Percentiles rank a stretch among this genome's conserved stretches.
Evolutionary conservation across 257 asterid species (phyloP).

Genomic region (Nemophila menziesii): DNA sequence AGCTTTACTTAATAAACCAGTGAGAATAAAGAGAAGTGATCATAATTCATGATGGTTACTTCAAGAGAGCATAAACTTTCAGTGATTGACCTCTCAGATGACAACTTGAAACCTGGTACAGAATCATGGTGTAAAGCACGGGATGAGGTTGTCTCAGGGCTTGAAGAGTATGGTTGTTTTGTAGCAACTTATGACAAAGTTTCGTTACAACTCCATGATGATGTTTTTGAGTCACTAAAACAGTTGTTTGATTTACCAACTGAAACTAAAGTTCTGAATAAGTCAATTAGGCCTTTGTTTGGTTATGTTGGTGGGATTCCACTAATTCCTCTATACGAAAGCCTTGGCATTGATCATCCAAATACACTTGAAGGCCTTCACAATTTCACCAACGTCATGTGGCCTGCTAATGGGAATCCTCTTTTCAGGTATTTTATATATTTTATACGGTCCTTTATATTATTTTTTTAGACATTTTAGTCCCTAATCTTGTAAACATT

Average conservation of each 20-base stretch:
- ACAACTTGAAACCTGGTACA: slow-evolving; percentile 29
- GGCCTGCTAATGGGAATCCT: slow-evolving; percentile 56
- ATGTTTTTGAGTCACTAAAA: slow-evolving; percentile 24
- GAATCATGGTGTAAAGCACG: slow-evolving; percentile 34
- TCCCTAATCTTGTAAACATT: too few relatives aligned
- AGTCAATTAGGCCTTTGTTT: slow-evolving; percentile 49
- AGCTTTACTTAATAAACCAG: background rate
- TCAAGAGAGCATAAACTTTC: slow-evolving; percentile 30
- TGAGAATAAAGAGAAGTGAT: background rate
- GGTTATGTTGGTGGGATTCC: slow-evolving; percentile 77
- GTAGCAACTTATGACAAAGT: slow-evolving; percentile 40
- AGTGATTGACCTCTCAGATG: slow-evolving; percentile 29
- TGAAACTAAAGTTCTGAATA: slow-evolving; percentile 49
- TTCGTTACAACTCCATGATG: slow-evolving; percentile 22
- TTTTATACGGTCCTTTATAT: background rate
- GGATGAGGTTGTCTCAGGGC: slow-evolving; percentile 30
- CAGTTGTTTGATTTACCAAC: slow-evolving; percentile 52
- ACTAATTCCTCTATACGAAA: slow-evolving; percentile 54
- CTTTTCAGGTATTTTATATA: slow-evolving; percentile 28
- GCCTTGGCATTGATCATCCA: slow-evolving; percentile 73
- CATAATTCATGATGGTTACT: slow-evolving; percentile 1
- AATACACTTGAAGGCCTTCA: slow-evolving; percentile 35
- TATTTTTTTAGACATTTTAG: background rate
- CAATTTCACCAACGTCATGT: slow-evolving; percentile 40
- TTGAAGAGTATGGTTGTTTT: slow-evolving; percentile 65